Percentiles rank a stretch among this genome's conserved stretches.
Conservation (phyloP, 305 asterid species). For the Rubia peregrina region DNA sequence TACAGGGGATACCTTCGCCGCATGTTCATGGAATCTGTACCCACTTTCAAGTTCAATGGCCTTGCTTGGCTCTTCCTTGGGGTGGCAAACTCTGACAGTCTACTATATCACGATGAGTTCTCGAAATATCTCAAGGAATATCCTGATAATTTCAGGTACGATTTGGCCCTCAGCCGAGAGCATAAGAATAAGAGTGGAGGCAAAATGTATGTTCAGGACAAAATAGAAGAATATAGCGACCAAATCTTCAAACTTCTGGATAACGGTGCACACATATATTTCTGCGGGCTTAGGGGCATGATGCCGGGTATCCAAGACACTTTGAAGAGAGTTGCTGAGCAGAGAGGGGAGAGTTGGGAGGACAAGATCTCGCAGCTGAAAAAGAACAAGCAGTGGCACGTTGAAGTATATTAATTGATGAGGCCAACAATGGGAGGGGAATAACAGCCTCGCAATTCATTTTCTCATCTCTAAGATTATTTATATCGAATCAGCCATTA, state of each 20-base stretch:
- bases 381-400: slow-evolving; percentile 97
- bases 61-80: slow-evolving; percentile 99
- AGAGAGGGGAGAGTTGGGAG: slow-evolving; percentile 89
- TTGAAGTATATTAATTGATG: slow-evolving; percentile 65
- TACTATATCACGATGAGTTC: slow-evolving; percentile 83
- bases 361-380: slow-evolving; percentile 72
- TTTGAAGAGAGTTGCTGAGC: slow-evolving; percentile 73
- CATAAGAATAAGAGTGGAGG: slow-evolving; percentile 84
- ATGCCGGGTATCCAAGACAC: slow-evolving; percentile 98
- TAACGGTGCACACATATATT: slow-evolving; percentile 81
- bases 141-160: slow-evolving; percentile 76
- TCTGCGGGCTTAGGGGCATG: slow-evolving; percentile 98
- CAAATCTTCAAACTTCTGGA: slow-evolving; percentile 85
- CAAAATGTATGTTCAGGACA: slow-evolving; percentile 97
- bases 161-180: slow-evolving; percentile 86
- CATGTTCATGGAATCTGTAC: slow-evolving; percentile 86
- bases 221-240: slow-evolving; percentile 89
- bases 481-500: neutral
- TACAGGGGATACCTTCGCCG: slow-evolving; percentile 92
- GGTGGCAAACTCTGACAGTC: slow-evolving; percentile 86
- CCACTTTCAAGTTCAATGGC: slow-evolving; percentile 68
- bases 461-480: neutral
- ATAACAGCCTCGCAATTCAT: neutral
- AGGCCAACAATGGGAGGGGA: neutral
- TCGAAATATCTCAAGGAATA: slow-evolving; percentile 60